Evolutionary conservation across 371 early-diverging fungal species (phyloP), one percentile per base, ranked within the genome.

Genomic region (Entomophthora muscae): DNA sequence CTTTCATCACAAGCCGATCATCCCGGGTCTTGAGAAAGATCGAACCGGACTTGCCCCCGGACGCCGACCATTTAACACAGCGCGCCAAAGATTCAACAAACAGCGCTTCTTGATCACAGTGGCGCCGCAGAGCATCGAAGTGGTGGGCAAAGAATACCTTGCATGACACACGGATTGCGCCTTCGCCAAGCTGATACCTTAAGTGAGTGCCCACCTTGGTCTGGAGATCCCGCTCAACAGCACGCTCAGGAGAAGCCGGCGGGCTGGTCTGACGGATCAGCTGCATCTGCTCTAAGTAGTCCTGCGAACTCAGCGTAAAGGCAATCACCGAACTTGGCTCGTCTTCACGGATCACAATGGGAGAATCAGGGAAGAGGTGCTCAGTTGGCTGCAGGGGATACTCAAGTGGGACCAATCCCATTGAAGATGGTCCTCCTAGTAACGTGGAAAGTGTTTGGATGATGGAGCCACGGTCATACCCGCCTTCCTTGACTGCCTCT

Each of bases 291-390:
- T 61, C 62, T 5, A 32, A 22, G 29, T 61, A 61, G 12, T 32
- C 32, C 21, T 61, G 51, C 5, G 62, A 82, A 69, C 76, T 74
- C 31, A 95, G 73, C 3, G 93, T 83, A 65, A 86, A 86, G 0
- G 97, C 91, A 31, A 96, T 84, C 57, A 96, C 89, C 0, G 94
- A 92, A 66, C 88, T 89, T 1, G 93, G 94, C 67, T 96, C 95
- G 52, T 90, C 86, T 70, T 95, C 95, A 33, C 93, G 78, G 0
- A 94, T 83, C 29, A 94, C 80, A 51, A 94, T 82, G 21, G 76
- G 75, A 0, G 91, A 92, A 53, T 86, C 89, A 0, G 81, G 76
- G 66, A 93, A 83, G 0, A 95, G 75, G 66, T 95, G 95, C 56
- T 91, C 91, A 1, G 83, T 83, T 0, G 86, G 80, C 32, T 74